These are phyloP conservation scores for Priceomyces castillae DNA, from an alignment of 805 yeast species.

Conservation along the genomic window DNA sequence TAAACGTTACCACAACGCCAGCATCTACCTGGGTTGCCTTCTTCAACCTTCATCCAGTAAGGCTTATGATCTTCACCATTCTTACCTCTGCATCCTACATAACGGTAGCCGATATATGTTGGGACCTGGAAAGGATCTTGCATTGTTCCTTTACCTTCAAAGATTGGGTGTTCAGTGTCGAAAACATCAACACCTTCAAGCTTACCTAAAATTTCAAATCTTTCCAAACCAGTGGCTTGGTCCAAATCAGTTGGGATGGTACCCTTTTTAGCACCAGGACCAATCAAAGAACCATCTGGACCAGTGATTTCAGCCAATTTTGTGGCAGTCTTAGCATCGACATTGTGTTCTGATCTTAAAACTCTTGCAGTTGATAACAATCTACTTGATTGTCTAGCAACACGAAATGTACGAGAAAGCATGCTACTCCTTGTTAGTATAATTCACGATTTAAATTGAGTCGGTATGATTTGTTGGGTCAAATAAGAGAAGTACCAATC, in stretches of 20 bases:
- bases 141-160: conserved; percentile 88
- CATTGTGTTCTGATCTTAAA: conserved; percentile 19
- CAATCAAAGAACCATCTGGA: conserved; percentile 69
- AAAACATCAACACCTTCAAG: conserved; percentile 93
- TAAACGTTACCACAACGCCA: conserved; percentile 99
- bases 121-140: conserved; percentile 86
- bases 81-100: conserved; percentile 95
- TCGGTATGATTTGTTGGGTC: too few species aligned
- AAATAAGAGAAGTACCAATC: too few species aligned
- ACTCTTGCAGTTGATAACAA: conserved; percentile 35
- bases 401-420: conserved; percentile 41
- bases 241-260: conserved; percentile 90
- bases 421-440: conserved; percentile 11
- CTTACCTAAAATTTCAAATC: conserved; percentile 91
- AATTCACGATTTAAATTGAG: too few species aligned
- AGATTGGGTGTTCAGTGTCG: conserved; percentile 83
- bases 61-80: conserved; percentile 83
- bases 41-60: conserved; percentile 89
- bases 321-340: conserved; percentile 59
- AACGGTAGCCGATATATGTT: conserved; percentile 88
- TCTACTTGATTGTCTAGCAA: conserved; percentile 30
- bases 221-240: conserved; percentile 97
- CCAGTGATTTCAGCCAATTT: conserved; percentile 76
- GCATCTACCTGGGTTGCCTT: conserved; percentile 84
- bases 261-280: conserved; percentile 86